Conservation (phyloP, 345 rosid genomes). For the Eutrema heterophyllum region DNA sequence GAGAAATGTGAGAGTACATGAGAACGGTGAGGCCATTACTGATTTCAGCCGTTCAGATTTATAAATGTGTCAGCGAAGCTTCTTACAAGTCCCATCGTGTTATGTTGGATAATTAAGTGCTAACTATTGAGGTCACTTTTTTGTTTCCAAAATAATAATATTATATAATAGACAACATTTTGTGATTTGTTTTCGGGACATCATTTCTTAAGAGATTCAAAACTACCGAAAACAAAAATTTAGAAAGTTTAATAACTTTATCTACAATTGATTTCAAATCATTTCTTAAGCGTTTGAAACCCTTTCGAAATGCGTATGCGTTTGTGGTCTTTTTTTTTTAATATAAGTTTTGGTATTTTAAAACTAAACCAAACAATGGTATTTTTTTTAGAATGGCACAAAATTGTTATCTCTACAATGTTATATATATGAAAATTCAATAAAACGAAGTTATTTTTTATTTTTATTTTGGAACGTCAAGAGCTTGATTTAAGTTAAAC, state of each 20-base stretch:
- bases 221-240: neutral
- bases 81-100: constrained; percentile 11
- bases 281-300: neutral
- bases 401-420: too few relatives aligned
- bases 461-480: too few relatives aligned
- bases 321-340: neutral
- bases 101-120: neutral
- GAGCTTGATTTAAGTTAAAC: too few relatives aligned
- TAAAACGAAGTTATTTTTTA: too few relatives aligned
- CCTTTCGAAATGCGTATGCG: neutral
- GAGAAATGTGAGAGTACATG: constrained; percentile 2
- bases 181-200: neutral
- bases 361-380: neutral
- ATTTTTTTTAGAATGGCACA: too few relatives aligned
- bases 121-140: neutral
- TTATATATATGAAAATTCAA: too few relatives aligned
- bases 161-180: neutral
- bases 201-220: neutral
- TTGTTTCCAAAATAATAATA: neutral
- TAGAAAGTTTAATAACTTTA: too few relatives aligned
- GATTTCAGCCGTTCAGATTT: constrained; percentile 21
- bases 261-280: too few relatives aligned
- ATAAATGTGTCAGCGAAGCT: constrained; percentile 19
- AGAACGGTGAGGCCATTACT: constrained; percentile 21
- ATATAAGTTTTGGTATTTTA: neutral